A percentile compares a stretch with the other conserved stretches of the same genome.
Evolutionary conservation across 305 asterid genomes (phyloP).

Genomic region (Fraxinus floribunda): DNA sequence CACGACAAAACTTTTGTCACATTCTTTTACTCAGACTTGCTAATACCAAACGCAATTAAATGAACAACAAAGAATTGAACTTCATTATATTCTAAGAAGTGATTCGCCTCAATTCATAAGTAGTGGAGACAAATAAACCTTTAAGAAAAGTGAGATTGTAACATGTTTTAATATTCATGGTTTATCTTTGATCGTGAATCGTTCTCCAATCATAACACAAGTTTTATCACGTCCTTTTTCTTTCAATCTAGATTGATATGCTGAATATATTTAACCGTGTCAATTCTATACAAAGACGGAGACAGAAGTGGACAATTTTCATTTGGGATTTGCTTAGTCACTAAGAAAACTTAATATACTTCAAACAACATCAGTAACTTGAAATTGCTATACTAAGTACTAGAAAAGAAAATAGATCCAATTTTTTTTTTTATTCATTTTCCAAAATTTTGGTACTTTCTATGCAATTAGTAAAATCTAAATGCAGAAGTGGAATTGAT

Average conservation of each 20-base stretch:
- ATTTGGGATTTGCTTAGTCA: neutral
- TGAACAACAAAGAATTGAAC: neutral
- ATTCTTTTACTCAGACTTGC: neutral
- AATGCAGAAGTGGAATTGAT: neutral
- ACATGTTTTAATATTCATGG: neutral
- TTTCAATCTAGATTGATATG: neutral
- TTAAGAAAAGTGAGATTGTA: neutral
- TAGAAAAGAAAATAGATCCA: neutral
- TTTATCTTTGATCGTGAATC: neutral
- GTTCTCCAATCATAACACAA: neutral
- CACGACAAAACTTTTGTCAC: neutral
- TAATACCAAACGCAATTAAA: neutral
- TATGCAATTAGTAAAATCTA: neutral
- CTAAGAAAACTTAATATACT: neutral
- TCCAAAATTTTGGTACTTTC: neutral
- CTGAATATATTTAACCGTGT: neutral
- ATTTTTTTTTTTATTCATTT: neutral
- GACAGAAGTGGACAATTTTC: neutral
- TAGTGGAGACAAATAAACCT: neutral
- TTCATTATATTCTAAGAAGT: neutral
- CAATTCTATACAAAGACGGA: neutral
- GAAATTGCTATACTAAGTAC: neutral
- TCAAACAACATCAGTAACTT: neutral
- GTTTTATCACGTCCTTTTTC: neutral
- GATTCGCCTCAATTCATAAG: neutral